Base-by-base conservation (phyloP, 1,139 yeast species). In the Nakaseomyces glabratus region DNA sequence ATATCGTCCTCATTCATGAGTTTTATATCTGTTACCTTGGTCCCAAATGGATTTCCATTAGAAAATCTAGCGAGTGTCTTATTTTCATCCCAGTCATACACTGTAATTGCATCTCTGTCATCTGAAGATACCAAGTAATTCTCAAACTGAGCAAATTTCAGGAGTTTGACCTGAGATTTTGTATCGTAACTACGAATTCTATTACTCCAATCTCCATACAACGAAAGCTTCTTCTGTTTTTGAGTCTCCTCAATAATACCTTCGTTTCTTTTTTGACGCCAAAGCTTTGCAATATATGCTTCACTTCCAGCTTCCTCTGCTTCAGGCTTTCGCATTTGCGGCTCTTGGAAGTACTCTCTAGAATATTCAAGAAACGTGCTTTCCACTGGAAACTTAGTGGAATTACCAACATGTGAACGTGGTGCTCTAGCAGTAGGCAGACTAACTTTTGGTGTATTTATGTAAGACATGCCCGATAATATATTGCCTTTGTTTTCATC, bases 291-390 rank as follows among this genome's bases (percentile, higher is more conserved):
- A 22, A 82, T 76, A 49, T 85, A 84, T 43, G 85, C 90, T 42
- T 79, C 75, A 38, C 95, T 82, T 0, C 97, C 98, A 0, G 95
- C 94, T 53, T 88, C 95, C 48, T 90, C 97, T 13, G 76, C 65
- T 50, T 90, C 97, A 39, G 76, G 73, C 43, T 76, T 77, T 12
- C 85, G 76, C 81, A 90, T 82, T 54, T 90, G 97, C 0, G 99
- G 97, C 52, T 88, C 97, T 52, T 88, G 95, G 61, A 88, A 90
- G 53, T 86, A 88, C 54, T 90, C 98, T 44, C 88, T 75, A 47
- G 90, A 76, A 65, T 86, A 90, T 38, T 84, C 94, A 46, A 88
- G 77, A 53, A 90, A 88, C 3, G 79, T 78, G 14, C 93, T 80
- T 11, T 68, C 66, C 16, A 78, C 59, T 0, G 94, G 88, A n/a